Conservation (phyloP, 108 stramenopile species). For the Cyclotella baltica region DNA sequence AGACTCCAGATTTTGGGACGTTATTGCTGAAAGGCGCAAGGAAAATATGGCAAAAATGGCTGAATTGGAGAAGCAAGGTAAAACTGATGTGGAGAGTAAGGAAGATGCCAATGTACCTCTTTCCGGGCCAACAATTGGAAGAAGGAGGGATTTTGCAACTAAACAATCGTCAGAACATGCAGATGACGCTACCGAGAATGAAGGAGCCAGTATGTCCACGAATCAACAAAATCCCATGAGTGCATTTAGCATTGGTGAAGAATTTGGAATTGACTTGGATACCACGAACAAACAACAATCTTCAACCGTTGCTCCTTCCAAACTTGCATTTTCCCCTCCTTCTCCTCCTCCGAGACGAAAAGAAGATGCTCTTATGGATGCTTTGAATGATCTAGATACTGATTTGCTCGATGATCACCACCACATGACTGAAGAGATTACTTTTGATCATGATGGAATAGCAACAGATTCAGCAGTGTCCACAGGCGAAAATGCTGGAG, state of each 20-base stretch:
- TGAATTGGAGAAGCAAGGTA: constrained; percentile 39
- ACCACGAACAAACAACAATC: constrained; percentile 13
- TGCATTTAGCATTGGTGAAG: constrained; percentile 85
- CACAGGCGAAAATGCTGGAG: not conserved
- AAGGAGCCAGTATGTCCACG: constrained; percentile 11
- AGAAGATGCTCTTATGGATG: constrained; percentile 66
- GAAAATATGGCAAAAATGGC: constrained; percentile 58
- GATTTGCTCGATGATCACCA: constrained; percentile 55
- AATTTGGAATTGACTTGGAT: constrained; percentile 66
- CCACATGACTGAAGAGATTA: constrained; percentile 38
- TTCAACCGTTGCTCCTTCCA: not conserved
- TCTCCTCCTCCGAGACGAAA: constrained; percentile 41
- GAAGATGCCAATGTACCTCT: constrained; percentile 41
- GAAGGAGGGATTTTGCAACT: constrained; percentile 63
- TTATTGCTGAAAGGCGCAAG: constrained; percentile 70
- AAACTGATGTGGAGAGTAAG: constrained; percentile 3
- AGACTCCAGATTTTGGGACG: constrained; percentile 89
- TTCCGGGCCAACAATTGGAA: constrained; percentile 79
- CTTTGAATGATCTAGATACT: constrained; percentile 71
- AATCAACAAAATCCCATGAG: constrained; percentile 49
- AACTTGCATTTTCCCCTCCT: constrained; percentile 27
- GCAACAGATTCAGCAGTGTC: not conserved
- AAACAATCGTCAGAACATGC: not conserved
- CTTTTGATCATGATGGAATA: constrained; percentile 16
- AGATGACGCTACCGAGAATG: constrained; percentile 20